Evolutionary conservation across 2,329 filamentous ascomycete species (phyloP).

Genomic region (Phaeomoniella chlamydospora): DNA sequence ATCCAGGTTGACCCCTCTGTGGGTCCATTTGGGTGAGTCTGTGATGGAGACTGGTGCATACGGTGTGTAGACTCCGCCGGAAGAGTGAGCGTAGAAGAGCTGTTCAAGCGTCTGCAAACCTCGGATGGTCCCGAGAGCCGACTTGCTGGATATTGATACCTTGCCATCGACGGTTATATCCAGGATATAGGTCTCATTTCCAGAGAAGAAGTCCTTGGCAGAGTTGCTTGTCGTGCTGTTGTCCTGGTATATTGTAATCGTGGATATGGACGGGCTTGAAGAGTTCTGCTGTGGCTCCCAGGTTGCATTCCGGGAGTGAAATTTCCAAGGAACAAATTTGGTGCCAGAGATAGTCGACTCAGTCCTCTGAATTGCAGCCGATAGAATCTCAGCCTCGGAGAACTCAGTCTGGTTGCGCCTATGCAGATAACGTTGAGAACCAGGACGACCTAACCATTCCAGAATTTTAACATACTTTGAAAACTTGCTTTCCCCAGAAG

Average conservation of each 20-base stretch:
- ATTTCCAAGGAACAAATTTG: constrained; percentile 17
- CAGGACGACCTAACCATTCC: neutral
- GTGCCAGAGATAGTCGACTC: constrained; percentile 8
- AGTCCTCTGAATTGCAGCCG: constrained; percentile 9
- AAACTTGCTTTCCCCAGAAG: neutral
- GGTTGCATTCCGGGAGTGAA: constrained; percentile 11
- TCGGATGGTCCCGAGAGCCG: constrained; percentile 12
- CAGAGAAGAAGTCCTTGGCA: constrained; percentile 8
- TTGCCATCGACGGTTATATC: constrained; percentile 9
- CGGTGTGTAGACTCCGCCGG: constrained; percentile 44
- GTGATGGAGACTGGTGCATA: constrained; percentile 55
- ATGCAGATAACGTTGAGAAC: neutral
- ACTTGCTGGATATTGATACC: constrained; percentile 10
- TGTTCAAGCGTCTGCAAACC: constrained; percentile 15
- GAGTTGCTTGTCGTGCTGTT: constrained; percentile 1
- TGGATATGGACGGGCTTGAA: constrained; percentile 6
- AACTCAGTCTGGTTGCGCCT: constrained; percentile 1
- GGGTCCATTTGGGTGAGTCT: constrained; percentile 60
- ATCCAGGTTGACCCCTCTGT: constrained; percentile 71
- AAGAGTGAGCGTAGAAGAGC: constrained; percentile 15
- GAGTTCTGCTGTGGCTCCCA: constrained; percentile 11
- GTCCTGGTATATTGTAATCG: constrained; percentile 11
- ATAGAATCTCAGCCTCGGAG: constrained; percentile 9
- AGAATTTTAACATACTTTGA: neutral
- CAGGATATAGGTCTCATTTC: constrained; percentile 14